phyloP scores from a whole-genome alignment of 176 grass and related monocot species.

The Carex pumila region DNA sequence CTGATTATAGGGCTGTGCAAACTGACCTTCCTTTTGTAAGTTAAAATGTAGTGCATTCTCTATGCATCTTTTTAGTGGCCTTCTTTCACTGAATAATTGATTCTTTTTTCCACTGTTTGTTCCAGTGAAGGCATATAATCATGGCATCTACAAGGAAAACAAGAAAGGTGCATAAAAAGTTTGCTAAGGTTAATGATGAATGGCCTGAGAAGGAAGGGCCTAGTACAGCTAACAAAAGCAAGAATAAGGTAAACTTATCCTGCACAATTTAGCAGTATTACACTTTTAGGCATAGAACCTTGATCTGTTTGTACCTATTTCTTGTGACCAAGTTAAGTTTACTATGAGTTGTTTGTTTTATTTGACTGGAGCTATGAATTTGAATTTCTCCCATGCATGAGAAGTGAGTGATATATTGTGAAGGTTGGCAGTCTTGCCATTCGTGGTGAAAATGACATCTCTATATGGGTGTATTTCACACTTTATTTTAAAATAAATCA shows the following conservation, averaged over 20 bases:
- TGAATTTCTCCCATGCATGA: slow-evolving; percentile 1
- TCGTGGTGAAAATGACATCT: not conserved
- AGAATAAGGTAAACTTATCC: not conserved
- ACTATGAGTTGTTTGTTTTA: not conserved
- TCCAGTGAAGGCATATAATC: slow-evolving; percentile 9
- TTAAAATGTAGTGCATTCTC: slow-evolving; percentile 5
- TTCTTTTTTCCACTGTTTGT: not conserved
- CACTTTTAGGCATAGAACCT: not conserved
- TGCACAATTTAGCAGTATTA: not conserved
- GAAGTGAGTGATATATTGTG: not conserved
- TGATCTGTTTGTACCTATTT: not conserved
- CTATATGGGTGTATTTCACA: not conserved
- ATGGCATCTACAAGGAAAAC: slow-evolving; percentile 86
- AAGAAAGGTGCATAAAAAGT: slow-evolving; percentile 70
- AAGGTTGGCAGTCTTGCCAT: not conserved
- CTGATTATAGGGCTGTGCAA: not conserved
- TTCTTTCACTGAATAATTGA: not conserved
- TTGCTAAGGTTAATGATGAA: slow-evolving; percentile 71
- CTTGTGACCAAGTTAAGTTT: not conserved
- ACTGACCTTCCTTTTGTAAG: not conserved
- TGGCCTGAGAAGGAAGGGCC: slow-evolving; percentile 64
- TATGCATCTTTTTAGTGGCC: slow-evolving; percentile 24
- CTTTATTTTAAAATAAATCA: not conserved
- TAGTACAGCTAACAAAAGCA: slow-evolving; percentile 41
- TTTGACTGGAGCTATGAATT: slow-evolving; percentile 11